Evolutionary conservation across 768 basidiomycete genomes (phyloP).

Genomic region (Boletus sensibilis): DNA sequence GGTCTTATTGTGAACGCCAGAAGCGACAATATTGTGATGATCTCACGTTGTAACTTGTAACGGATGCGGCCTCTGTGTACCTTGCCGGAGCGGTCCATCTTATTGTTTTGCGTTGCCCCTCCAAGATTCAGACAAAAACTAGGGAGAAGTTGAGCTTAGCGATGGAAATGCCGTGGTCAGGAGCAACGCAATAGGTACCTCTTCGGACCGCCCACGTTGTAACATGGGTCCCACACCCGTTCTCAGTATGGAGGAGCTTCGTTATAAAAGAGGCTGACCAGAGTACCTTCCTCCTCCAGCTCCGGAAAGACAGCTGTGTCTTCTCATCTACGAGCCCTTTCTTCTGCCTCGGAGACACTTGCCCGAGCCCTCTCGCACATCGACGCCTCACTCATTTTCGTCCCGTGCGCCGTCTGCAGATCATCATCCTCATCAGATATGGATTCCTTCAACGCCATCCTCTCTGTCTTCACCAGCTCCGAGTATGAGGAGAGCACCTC

Average conservation of each 20-base stretch:
- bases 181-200: not conserved
- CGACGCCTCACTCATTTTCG: not conserved
- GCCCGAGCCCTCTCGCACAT: not conserved
- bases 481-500: constrained; percentile 5
- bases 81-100: not conserved
- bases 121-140: not conserved
- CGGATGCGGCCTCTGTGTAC: not conserved
- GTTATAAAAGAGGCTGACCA: constrained; percentile 19
- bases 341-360: not conserved
- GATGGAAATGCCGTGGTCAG: not conserved
- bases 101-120: constrained; percentile 23
- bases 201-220: not conserved
- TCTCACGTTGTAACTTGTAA: constrained; percentile 12
- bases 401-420: not conserved
- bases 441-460: constrained; percentile 22
- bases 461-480: constrained; percentile 14
- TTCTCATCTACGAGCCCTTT: constrained; percentile 1
- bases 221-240: not conserved
- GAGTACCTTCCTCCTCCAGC: not conserved
- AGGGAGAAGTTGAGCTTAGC: not conserved
- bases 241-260: constrained; percentile 1
- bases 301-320: constrained; percentile 2
- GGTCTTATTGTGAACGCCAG: constrained; percentile 17
- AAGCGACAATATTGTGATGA: not conserved
- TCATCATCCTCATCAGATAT: constrained; percentile 10